Conservation (phyloP, 139 green algal genomes). For the Nannochloris sp. region DNA sequence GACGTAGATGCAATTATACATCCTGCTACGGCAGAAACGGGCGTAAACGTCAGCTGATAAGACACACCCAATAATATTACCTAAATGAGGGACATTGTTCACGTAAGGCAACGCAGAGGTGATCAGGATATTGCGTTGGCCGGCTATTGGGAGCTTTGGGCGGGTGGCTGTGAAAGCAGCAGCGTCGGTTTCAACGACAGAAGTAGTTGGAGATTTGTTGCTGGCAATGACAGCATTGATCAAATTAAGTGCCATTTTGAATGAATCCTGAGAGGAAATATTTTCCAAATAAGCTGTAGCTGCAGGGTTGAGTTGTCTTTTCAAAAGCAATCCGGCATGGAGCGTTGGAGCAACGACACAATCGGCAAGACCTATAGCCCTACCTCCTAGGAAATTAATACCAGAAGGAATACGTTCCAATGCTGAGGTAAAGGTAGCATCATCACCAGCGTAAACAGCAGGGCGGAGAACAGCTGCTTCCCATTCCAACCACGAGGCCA, state of each 20-base stretch:
- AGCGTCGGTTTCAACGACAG: conserved; percentile 28
- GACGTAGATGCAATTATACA: conserved; percentile 90
- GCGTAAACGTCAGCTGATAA: conserved; percentile 89
- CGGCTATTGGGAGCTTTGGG: conserved; percentile 44
- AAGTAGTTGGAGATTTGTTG: background rate
- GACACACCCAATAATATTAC: conserved; percentile 98
- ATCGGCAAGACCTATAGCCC: conserved; percentile 42
- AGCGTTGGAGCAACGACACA: conserved; percentile 31
- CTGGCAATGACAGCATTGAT: background rate
- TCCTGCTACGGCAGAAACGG: conserved; percentile 74
- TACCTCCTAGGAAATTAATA: conserved; percentile 10
- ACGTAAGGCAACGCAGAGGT: conserved; percentile 95
- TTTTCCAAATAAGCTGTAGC: background rate
- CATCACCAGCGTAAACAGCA: conserved; percentile 15
- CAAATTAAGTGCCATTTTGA: background rate
- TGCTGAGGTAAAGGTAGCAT: conserved; percentile 11
- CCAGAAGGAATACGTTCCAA: conserved; percentile 23
- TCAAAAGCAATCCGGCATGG: background rate
- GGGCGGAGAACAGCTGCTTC: conserved; percentile 44
- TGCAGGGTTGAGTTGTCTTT: background rate
- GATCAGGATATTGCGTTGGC: conserved; percentile 65
- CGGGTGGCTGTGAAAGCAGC: conserved; percentile 16
- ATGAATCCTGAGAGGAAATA: background rate
- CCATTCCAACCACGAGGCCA: conserved; percentile 56
- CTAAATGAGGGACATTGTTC: conserved; percentile 98